A percentile compares a stretch with the other conserved stretches of the same genome.
Conservation (phyloP, 2,329 filamentous ascomycete species). For the Ophiostoma fasciatum region DNA sequence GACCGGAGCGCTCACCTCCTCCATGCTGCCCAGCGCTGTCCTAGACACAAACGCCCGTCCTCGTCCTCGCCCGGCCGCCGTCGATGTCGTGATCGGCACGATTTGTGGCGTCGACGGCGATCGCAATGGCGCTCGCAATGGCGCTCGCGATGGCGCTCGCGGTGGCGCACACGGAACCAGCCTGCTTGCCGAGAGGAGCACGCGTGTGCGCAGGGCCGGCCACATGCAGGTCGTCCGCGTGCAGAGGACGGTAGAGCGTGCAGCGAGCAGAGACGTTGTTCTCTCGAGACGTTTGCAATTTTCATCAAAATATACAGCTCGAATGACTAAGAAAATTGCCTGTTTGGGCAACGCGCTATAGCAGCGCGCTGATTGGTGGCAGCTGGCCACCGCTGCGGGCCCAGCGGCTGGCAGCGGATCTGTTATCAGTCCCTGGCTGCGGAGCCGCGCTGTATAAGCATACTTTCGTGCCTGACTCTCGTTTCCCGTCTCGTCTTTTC, state of each 20-base stretch:
- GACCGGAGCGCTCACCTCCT: no score
- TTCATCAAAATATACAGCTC: slow-evolving; percentile 1
- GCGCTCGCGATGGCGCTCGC: no score
- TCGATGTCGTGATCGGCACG: slow-evolving; percentile 3
- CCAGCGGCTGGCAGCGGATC: no score
- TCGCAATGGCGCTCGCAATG: neutral
- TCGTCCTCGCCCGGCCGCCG: no score
- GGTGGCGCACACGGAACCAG: neutral
- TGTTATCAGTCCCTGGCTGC: no score
- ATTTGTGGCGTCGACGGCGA: slow-evolving; percentile 1
- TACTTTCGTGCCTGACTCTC: no score
- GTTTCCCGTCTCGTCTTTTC: no score
- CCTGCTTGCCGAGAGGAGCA: neutral
- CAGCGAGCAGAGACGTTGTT: neutral
- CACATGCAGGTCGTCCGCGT: slow-evolving; percentile 1
- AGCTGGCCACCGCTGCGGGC: neutral
- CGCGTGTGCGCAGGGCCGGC: neutral
- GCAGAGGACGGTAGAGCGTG: neutral
- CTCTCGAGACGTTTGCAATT: neutral
- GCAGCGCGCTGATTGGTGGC: slow-evolving; percentile 2
- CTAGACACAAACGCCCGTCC: no score
- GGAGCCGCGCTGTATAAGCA: no score
- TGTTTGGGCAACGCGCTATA: neutral
- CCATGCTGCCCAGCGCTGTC: no score
- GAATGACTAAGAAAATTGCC: slow-evolving; percentile 1